phyloP scores from a whole-genome alignment of 805 yeast species.

The Wickerhamomyces canadensis region DNA sequence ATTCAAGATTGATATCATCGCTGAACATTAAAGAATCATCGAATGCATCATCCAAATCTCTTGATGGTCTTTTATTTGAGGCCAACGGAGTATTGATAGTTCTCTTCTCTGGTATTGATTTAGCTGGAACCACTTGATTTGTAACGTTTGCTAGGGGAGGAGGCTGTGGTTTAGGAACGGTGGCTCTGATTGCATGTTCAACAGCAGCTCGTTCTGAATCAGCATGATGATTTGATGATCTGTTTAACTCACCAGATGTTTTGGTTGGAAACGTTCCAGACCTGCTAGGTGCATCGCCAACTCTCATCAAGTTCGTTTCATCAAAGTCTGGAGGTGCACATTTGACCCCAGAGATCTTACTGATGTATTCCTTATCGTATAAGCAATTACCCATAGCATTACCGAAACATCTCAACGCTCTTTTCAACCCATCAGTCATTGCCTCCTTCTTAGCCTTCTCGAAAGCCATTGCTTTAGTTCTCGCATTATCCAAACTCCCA shows the following conservation, averaged over 20 bases:
- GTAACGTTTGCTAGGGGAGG: neutral
- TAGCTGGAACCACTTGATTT: too few relatives aligned
- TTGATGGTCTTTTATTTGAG: conserved; percentile 3
- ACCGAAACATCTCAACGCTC: conserved; percentile 77
- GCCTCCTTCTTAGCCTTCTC: conserved; percentile 84
- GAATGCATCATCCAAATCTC: conserved; percentile 29
- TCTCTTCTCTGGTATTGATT: conserved; percentile 19
- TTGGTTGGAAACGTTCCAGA: conserved; percentile 11
- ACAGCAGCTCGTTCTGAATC: too few relatives aligned
- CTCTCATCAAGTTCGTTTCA: conserved; percentile 35
- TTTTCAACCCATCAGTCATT: conserved; percentile 73
- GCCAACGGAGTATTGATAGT: neutral
- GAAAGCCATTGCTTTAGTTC: conserved; percentile 67
- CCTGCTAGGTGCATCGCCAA: conserved; percentile 15
- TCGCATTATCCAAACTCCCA: conserved; percentile 76
- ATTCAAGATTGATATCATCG: conserved; percentile 39
- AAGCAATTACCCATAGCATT: conserved; percentile 80
- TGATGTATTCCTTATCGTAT: conserved; percentile 66
- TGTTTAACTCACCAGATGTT: neutral
- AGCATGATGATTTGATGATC: neutral
- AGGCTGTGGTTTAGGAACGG: conserved; percentile 1
- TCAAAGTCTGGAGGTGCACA: conserved; percentile 41
- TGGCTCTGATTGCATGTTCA: too few relatives aligned
- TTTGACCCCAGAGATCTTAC: conserved; percentile 36
- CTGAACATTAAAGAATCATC: conserved; percentile 53